These are phyloP conservation scores for Lipomyces sp. DNA, from an alignment of 805 yeast genomes.

Conservation along the genomic window DNA sequence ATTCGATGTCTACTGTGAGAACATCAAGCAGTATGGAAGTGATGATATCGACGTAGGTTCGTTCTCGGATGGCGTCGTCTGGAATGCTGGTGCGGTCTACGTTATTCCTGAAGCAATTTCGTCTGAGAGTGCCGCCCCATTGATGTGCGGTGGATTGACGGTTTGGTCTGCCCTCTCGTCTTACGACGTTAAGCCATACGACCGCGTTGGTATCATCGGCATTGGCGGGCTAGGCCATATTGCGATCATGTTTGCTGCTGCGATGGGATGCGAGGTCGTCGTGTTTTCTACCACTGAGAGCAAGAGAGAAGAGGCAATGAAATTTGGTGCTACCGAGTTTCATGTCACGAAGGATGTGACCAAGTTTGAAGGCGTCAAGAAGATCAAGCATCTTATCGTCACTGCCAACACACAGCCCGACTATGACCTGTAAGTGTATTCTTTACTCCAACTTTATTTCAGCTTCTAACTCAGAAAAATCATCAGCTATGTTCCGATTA, in stretches of 20 bases:
- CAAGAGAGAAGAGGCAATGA: constrained; percentile 49
- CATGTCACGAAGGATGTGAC: constrained; percentile 50
- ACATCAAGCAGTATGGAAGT: not conserved
- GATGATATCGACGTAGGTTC: constrained; percentile 2
- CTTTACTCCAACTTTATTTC: too few species aligned
- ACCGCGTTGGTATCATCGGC: constrained; percentile 51
- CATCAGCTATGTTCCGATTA: not conserved
- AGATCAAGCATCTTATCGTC: not conserved
- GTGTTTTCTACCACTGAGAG: constrained; percentile 53
- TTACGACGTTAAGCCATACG: constrained; percentile 33
- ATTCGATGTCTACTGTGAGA: not conserved
- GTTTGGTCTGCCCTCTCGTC: constrained; percentile 56
- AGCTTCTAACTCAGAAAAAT: too few species aligned
- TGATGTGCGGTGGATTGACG: constrained; percentile 66
- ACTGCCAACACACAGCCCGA: not conserved
- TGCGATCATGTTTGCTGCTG: constrained; percentile 55
- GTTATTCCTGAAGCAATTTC: constrained; percentile 52
- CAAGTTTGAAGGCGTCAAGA: not conserved
- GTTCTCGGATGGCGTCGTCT: constrained; percentile 44
- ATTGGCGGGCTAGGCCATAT: constrained; percentile 58
- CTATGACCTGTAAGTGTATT: too few species aligned
- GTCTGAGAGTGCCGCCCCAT: constrained; percentile 54
- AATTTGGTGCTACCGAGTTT: constrained; percentile 53
- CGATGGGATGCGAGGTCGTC: constrained; percentile 57
- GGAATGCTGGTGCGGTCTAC: constrained; percentile 54